Evolutionary conservation across 1,284 basidiomycete species (phyloP).

Genomic region (Peniophora sp.): DNA sequence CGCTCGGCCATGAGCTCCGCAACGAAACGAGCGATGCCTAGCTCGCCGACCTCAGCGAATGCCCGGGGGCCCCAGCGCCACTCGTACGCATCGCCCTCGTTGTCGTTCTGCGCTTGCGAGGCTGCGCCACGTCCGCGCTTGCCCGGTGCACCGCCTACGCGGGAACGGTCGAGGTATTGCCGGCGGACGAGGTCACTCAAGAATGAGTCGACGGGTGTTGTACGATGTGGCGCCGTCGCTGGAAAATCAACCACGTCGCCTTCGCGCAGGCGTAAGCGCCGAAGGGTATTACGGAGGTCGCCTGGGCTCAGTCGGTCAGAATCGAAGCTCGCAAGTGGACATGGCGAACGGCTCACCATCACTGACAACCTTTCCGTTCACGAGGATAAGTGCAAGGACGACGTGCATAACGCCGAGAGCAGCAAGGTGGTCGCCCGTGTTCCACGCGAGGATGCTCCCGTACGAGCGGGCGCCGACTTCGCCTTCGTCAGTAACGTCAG

Average conservation of each 20-base stretch:
- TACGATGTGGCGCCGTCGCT: conserved; percentile 38
- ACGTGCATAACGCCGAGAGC: conserved; percentile 59
- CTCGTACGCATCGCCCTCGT: conserved; percentile 46
- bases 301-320: conserved; percentile 19
- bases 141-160: conserved; percentile 32
- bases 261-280: conserved; percentile 46
- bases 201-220: conserved; percentile 46
- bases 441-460: conserved; percentile 68
- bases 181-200: conserved; percentile 52
- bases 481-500: conserved; percentile 31
- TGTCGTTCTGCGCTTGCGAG: conserved; percentile 34
- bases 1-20: conserved; percentile 68
- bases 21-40: conserved; percentile 53
- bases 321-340: neutral
- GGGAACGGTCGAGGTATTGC: conserved; percentile 57
- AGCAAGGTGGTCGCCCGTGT: conserved; percentile 51
- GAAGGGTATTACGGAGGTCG: conserved; percentile 55
- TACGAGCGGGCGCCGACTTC: conserved; percentile 30
- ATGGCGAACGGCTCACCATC: conserved; percentile 42
- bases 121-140: conserved; percentile 44
- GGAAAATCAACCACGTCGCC: conserved; percentile 35
- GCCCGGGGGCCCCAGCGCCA: conserved; percentile 79
- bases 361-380: conserved; percentile 54
- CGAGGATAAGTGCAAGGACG: conserved; percentile 64
- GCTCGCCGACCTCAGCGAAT: conserved; percentile 64